Evolutionary conservation across 2,329 filamentous ascomycete species (phyloP), one percentile per base, ranked within the genome.

Genomic region (Tolypocladium tundrense): DNA sequence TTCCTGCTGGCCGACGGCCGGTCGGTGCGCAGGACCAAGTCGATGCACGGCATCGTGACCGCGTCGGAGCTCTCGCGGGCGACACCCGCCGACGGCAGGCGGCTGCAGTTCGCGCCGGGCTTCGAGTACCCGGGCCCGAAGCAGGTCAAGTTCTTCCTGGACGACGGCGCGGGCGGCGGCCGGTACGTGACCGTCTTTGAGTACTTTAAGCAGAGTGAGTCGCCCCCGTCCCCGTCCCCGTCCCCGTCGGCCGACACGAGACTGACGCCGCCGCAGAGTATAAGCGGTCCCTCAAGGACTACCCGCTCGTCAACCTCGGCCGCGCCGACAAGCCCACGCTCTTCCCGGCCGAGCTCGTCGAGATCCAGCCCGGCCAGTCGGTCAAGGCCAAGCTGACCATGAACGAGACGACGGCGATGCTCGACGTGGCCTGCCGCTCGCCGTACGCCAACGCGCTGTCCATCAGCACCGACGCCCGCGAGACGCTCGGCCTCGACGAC

Each of bases 261-360:
- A 6, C 27, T 31, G 27, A 31, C 27, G 27, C 6, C 27, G 27
- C 4, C 43, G 11, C 39, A 76, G 73, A 71, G 54, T 79, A 78
- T 45, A 61, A 63, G 0, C 57, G 71, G 1, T 65, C 52, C 0
- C 60, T 74, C 1, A 60, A 77, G 16, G 65, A 75, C 1, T 69
- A 79, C 5, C 86, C 88, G 0, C 76, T 90, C 1, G 69, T 92
- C 61, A 91, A 92, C 65, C 76, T 87, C 13, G 88, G 88, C 2
- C 82, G 71, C 13, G 65, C 66, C 0, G 70, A 75, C 0, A 80
- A 79, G 13, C 86, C 88, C 0, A 77, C 76, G 0, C 90, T 88
- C 63, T 71, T 89, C 42, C 88, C 88, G 0, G 80, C 83, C 0
- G 87, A 92, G 67, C 73, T 85, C 7, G 85, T 88, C 61, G 70